Conservation (phyloP, 192 early-diverging fungal species). For the Piromyces sp. region DNA sequence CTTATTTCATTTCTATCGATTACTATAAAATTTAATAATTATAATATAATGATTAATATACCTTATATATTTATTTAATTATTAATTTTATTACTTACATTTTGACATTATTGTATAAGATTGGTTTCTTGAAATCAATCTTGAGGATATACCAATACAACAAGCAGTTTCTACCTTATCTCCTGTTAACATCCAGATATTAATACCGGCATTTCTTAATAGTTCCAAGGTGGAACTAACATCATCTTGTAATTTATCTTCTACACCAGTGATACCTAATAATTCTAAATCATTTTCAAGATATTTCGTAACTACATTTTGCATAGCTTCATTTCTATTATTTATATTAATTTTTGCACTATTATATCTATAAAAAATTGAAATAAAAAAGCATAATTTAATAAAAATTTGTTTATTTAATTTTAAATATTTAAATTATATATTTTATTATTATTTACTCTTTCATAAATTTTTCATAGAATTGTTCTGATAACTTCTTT, state of each 20-base stretch:
- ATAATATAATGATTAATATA: background rate
- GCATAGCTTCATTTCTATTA: conserved; percentile 51
- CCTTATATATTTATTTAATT: no score
- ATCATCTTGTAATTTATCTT: conserved; percentile 88
- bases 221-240: conserved; percentile 76
- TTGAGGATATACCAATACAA: conserved; percentile 82
- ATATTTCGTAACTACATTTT: conserved; percentile 38
- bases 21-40: background rate
- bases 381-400: no score
- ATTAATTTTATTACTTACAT: conserved; percentile 19
- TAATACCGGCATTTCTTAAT: conserved; percentile 75
- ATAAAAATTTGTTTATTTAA: no score
- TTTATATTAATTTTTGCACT: conserved; percentile 53
- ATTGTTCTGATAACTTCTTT: conserved; percentile 57
- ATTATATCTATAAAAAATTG: conserved; percentile 38
- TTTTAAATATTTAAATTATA: no score
- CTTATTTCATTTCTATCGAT: conserved; percentile 24
- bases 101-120: conserved; percentile 61
- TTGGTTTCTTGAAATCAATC: conserved; percentile 73
- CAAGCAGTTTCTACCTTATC: conserved; percentile 96
- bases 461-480: conserved; percentile 8
- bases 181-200: conserved; percentile 95
- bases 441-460: background rate
- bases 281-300: conserved; percentile 81
- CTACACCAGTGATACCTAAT: conserved; percentile 83